These are phyloP conservation scores for Candida koratica DNA, from an alignment of 805 yeast species.

Conservation along the genomic window DNA sequence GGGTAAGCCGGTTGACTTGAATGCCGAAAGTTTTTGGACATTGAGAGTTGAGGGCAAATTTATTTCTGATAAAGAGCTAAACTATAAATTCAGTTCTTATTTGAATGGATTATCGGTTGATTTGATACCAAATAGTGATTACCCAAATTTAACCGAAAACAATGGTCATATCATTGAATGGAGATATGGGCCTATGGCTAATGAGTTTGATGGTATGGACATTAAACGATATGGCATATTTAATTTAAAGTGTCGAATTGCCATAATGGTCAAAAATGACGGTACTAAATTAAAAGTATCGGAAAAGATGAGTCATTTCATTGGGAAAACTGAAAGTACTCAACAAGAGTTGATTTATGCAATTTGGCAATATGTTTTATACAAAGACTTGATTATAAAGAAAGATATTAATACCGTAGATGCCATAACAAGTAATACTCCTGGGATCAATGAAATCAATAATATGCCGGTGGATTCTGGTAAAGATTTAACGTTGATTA, in stretches of 20 bases:
- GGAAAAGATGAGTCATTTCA: conserved; percentile 58
- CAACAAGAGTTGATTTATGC: conserved; percentile 81
- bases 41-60: conserved; percentile 84
- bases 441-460: conserved; percentile 17
- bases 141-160: conserved; percentile 29
- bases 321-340: conserved; percentile 75
- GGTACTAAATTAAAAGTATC: conserved; percentile 65
- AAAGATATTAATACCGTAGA: conserved; percentile 31
- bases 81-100: conserved; percentile 64
- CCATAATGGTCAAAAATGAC: conserved; percentile 60
- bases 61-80: conserved; percentile 40
- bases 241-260: conserved; percentile 59
- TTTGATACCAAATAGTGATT: conserved; percentile 43
- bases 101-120: conserved; percentile 84
- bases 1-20: conserved; percentile 16
- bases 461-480: conserved; percentile 18
- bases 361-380: conserved; percentile 74
- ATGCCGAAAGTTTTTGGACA: conserved; percentile 65
- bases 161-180: conserved; percentile 67
- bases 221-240: conserved; percentile 70
- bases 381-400: conserved; percentile 50
- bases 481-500: conserved; percentile 32
- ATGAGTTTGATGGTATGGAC: conserved; percentile 80
- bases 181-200: conserved; percentile 51
- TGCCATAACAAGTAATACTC: conserved; percentile 31